Evolutionary conservation across 176 grass and related monocot genomes (phyloP).

Genomic region (Urochloa ruziziensis): DNA sequence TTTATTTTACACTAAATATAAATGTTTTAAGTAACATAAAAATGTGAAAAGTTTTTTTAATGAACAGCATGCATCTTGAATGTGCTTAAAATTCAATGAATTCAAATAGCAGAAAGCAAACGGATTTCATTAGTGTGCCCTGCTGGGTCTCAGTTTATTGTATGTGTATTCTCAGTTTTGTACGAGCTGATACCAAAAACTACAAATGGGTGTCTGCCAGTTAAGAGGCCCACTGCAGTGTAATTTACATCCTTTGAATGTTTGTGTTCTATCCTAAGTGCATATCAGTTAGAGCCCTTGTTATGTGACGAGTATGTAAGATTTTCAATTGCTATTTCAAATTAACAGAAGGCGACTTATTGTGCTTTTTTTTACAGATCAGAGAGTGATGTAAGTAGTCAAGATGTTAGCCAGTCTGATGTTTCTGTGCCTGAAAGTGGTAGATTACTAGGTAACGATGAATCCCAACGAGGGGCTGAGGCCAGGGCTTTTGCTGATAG

Average conservation of each 20-base stretch:
- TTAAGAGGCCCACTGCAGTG: neutral
- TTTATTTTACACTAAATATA: neutral
- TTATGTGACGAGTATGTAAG: neutral
- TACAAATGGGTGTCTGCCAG: neutral
- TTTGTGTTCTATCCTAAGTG: neutral
- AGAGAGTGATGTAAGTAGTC: constrained; percentile 54
- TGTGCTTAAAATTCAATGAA: neutral
- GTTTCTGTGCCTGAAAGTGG: constrained; percentile 34
- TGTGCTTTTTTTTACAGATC: constrained; percentile 54
- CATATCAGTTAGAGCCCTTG: constrained; percentile 3
- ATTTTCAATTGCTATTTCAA: neutral
- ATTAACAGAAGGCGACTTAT: constrained; percentile 16
- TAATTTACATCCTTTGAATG: constrained; percentile 22
- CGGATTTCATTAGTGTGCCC: neutral
- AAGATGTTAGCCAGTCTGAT: constrained; percentile 61
- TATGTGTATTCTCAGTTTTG: neutral
- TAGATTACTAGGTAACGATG: constrained; percentile 38
- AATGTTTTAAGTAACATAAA: neutral
- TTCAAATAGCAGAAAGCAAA: neutral
- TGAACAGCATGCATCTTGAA: neutral
- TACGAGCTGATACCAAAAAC: neutral
- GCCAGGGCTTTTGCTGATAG: constrained; percentile 18
- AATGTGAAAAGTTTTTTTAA: neutral
- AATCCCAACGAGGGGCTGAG: constrained; percentile 37
- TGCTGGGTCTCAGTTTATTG: neutral